Evolutionary conservation across 768 basidiomycete genomes (phyloP).

Genomic region (Kwoniella sp.): DNA sequence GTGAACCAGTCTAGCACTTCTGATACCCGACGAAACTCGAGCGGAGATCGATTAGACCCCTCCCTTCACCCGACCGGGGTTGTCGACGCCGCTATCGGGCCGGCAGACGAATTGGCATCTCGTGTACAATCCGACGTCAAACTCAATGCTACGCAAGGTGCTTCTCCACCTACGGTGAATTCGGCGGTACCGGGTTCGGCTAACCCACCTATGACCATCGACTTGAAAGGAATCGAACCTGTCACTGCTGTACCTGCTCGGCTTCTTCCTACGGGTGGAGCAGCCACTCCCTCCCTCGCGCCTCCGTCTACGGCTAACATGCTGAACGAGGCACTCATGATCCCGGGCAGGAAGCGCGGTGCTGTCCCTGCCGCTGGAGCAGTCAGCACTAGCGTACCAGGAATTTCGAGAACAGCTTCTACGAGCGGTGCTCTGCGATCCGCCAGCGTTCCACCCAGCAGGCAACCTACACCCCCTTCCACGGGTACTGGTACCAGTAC

Average conservation of each 20-base stretch:
- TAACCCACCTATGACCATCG: background rate
- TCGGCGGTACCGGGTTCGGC: background rate
- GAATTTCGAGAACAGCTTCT: background rate
- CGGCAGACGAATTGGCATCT: background rate
- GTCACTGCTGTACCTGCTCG: constrained; percentile 27
- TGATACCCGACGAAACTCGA: background rate
- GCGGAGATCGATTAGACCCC: background rate
- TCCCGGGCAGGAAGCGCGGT: constrained; percentile 17
- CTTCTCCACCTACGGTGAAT: background rate
- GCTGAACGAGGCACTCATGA: constrained; percentile 24
- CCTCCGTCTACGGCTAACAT: constrained; percentile 20
- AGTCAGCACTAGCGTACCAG: background rate
- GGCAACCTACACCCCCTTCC: constrained; percentile 21
- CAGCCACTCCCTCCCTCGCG: constrained; percentile 10
- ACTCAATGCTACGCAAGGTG: background rate
- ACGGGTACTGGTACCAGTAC: background rate
- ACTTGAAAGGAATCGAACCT: constrained; percentile 17
- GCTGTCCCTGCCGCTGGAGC: background rate
- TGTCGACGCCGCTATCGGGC: background rate
- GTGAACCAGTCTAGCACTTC: background rate
- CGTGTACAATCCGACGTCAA: constrained; percentile 17
- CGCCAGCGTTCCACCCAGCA: constrained; percentile 5
- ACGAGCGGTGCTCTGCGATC: constrained; percentile 2
- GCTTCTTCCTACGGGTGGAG: constrained; percentile 8
- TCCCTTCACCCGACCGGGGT: background rate